Evolutionary conservation across 495 filamentous ascomycete species (phyloP).

Genomic region (Penicillium flavigenum): DNA sequence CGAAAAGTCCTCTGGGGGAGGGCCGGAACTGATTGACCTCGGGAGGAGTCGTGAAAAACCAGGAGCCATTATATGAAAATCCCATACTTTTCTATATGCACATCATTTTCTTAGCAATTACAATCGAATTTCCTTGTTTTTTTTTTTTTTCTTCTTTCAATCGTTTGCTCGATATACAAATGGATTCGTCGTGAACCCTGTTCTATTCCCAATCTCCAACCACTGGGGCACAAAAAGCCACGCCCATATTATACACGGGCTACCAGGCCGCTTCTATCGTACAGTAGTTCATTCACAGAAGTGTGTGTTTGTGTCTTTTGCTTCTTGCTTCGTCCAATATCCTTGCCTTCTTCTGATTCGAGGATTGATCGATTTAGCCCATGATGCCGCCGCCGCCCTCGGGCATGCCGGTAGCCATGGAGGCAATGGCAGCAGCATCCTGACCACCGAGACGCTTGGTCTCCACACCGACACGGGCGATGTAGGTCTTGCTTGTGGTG

Average conservation of each 20-base stretch:
- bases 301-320: slow-evolving; percentile 7
- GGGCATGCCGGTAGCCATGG: slow-evolving; percentile 28
- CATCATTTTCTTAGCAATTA: slow-evolving; percentile 24
- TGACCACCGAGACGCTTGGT: slow-evolving; percentile 38
- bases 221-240: slow-evolving; percentile 18
- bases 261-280: slow-evolving; percentile 30
- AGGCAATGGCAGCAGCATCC: slow-evolving; percentile 27
- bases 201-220: slow-evolving; percentile 16
- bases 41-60: slow-evolving; percentile 24
- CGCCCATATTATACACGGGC: slow-evolving; percentile 34
- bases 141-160: slow-evolving; percentile 21
- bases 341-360: slow-evolving; percentile 1
- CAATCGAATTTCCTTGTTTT: slow-evolving; percentile 28
- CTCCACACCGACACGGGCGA: slow-evolving; percentile 69
- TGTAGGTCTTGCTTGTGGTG: slow-evolving; percentile 71
- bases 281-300: slow-evolving; percentile 19
- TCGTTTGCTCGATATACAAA: slow-evolving; percentile 24
- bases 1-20: slow-evolving; percentile 31
- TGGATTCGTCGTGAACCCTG: slow-evolving; percentile 27
- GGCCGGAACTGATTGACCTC: slow-evolving; percentile 15
- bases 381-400: slow-evolving; percentile 17
- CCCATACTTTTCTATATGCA: slow-evolving; percentile 8
- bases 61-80: slow-evolving; percentile 23
- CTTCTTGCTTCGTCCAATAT: slow-evolving; percentile 6
- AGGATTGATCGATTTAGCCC: slow-evolving; percentile 4